Percentiles rank a stretch among this genome's conserved stretches.
Evolutionary conservation across 768 basidiomycete genomes (phyloP).

Genomic region (Pulveroboletus sp.): DNA sequence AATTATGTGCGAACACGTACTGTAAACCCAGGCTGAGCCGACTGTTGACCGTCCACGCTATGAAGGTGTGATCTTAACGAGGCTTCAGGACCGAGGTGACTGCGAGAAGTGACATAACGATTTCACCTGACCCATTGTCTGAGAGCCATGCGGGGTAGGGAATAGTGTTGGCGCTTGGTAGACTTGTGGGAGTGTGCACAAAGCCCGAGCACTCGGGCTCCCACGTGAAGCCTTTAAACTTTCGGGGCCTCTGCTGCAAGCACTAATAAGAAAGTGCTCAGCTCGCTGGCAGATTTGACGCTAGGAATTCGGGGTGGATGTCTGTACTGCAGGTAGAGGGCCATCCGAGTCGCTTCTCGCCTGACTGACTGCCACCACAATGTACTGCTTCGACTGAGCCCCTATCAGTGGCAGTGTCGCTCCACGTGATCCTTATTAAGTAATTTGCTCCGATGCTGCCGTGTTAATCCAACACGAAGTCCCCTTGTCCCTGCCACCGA

Average conservation of each 20-base stretch:
- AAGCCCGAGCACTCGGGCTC: background rate
- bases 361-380: no score
- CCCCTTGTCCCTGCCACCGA: constrained; percentile 37
- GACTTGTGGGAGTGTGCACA: background rate
- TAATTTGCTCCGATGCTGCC: constrained; percentile 27
- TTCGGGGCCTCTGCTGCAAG: no score
- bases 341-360: no score
- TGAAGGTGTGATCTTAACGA: constrained; percentile 6
- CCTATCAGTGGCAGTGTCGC: constrained; percentile 9
- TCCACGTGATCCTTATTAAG: constrained; percentile 30
- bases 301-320: background rate
- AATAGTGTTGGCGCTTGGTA: background rate
- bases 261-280: no score
- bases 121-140: constrained; percentile 23
- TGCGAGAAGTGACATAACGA: background rate
- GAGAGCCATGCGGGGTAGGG: constrained; percentile 10
- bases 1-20: constrained; percentile 9
- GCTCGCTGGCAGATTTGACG: no score
- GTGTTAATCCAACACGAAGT: constrained; percentile 30
- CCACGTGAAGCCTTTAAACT: no score
- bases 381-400: no score
- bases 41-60: background rate
- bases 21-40: constrained; percentile 28
- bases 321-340: background rate
- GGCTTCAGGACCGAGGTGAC: background rate